These are phyloP conservation scores for Chaetomiaceae sp. DNA, from an alignment of 2,329 filamentous ascomycete genomes.

Conservation along the genomic window DNA sequence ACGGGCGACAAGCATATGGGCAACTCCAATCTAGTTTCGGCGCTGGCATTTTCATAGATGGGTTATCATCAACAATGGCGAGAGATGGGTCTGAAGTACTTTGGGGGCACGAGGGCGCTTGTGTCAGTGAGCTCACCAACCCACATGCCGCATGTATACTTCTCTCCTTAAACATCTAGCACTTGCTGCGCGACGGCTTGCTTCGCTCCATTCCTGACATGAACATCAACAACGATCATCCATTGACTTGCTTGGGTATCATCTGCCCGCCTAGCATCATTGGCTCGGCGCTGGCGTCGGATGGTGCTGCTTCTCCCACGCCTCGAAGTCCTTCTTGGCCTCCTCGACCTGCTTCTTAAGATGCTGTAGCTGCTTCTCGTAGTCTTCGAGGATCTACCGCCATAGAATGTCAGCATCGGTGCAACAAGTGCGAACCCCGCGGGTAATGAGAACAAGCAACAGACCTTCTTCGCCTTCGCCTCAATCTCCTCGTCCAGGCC, in stretches of 20 bases:
- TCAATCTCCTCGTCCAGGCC: slow-evolving; percentile 64
- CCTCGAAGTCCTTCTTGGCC: slow-evolving; percentile 50
- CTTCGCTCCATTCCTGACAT: neutral
- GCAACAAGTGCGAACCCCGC: too few species aligned
- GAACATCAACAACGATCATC: neutral
- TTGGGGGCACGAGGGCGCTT: too few species aligned
- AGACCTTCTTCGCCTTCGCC: slow-evolving; percentile 67
- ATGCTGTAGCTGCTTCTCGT: slow-evolving; percentile 72
- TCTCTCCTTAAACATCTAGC: too few species aligned
- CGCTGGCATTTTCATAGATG: too few species aligned
- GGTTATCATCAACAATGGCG: too few species aligned
- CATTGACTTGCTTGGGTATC: slow-evolving; percentile 9
- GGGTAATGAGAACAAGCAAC: slow-evolving; percentile 19
- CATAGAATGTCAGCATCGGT: slow-evolving; percentile 16
- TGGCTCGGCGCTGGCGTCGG: slow-evolving; percentile 30
- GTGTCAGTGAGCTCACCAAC: too few species aligned
- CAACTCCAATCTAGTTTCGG: too few species aligned
- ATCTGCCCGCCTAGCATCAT: neutral
- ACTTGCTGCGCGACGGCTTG: too few species aligned
- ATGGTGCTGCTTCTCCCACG: slow-evolving; percentile 48
- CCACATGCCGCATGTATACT: too few species aligned
- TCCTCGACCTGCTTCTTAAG: slow-evolving; percentile 66
- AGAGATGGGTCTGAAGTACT: too few species aligned
- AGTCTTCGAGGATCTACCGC: slow-evolving; percentile 68
- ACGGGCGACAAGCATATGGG: too few species aligned